Evolutionary conservation across 176 grass and related monocot genomes (phyloP), one percentile per base, ranked within the genome.

Genomic region (Chloris gayana): DNA sequence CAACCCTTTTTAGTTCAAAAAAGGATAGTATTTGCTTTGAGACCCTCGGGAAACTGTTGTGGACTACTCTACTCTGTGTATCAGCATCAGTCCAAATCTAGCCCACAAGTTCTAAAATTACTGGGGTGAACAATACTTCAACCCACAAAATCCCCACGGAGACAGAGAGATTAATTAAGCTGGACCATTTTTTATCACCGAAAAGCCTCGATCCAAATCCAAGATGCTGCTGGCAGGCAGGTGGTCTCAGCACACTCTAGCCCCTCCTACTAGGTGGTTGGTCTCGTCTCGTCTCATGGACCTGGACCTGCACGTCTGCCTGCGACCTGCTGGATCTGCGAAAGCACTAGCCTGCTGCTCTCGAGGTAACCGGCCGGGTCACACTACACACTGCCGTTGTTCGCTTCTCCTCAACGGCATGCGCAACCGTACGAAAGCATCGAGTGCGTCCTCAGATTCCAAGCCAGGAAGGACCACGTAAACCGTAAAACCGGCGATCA

Each of bases 281-380:
- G 15, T 47, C 17, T 15, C 35, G 3, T 21, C 11, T 60, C 54
- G 18, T 1, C 11, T 47, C 45, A 0, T 49, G 56, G 79, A 17
- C 50, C 64, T n/a, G 70, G 62, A 47, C 35, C 35, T 37, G 35
- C 35, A 37, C 35, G 35, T 37, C 35, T 1, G 9, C n/a, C 37
- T 69, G 67, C 37, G 9, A 44, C 10, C 39, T 57, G 81, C 11
- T 46, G 41, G 53, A 47, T 39, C 75, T 85, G 83, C 42, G 62
- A 39, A 8, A 53, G 73, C 82, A 84, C 38, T 50, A 12, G 22
- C 22, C 74, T 84, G 74, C 54, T 78, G 65, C 82, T 50, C 41
- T 85, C 56, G 44, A 85, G 83, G 83, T 7, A 72, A 38, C 66
- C 42, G 30, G 47, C 29, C 24, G 65, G 49, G 57, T 12, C 57